Evolutionary conservation across 2,329 filamentous ascomycete species (phyloP).

Genomic region (Diaporthe ilicicola): DNA sequence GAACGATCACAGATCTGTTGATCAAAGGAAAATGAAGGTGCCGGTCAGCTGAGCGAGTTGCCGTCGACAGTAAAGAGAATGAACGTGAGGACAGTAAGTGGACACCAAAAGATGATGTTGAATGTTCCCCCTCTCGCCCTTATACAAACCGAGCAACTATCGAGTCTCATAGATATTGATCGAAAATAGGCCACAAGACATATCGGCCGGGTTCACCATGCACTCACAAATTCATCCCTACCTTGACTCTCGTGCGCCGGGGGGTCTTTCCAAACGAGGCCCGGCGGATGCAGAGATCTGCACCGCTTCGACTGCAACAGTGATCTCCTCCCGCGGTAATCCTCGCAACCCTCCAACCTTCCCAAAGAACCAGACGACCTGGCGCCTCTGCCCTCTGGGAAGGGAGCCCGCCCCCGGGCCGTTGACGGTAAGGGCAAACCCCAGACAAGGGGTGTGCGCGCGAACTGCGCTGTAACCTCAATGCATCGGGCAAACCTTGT

Average conservation of each 20-base stretch:
- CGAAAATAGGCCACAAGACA: conserved; percentile 4
- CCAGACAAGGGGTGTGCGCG: conserved; percentile 9
- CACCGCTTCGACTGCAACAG: conserved; percentile 14
- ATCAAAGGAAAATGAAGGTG: conserved; percentile 22
- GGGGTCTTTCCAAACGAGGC: conserved; percentile 11
- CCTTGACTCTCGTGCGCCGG: conserved; percentile 5
- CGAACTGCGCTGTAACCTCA: conserved; percentile 18
- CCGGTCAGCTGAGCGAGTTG: neutral
- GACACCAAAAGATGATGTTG: neutral
- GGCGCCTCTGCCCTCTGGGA: neutral
- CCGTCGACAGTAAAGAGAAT: conserved; percentile 10
- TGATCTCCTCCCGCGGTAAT: conserved; percentile 6
- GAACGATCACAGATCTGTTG: conserved; percentile 28
- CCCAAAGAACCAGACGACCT: conserved; percentile 22
- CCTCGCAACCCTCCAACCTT: conserved; percentile 20
- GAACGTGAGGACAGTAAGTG: neutral
- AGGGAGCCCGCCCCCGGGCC: conserved; percentile 7
- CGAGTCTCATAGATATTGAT: conserved; percentile 17
- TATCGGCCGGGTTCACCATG: conserved; percentile 16
- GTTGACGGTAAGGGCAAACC: conserved; percentile 6
- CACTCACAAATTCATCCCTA: neutral
- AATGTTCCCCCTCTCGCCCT: conserved; percentile 4
- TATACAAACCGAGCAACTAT: conserved; percentile 3
- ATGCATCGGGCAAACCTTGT: conserved; percentile 14
- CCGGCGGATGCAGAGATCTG: neutral